Conservation (phyloP, 202 grass and related monocot species). For the Dendrocalamus latiflorus region DNA sequence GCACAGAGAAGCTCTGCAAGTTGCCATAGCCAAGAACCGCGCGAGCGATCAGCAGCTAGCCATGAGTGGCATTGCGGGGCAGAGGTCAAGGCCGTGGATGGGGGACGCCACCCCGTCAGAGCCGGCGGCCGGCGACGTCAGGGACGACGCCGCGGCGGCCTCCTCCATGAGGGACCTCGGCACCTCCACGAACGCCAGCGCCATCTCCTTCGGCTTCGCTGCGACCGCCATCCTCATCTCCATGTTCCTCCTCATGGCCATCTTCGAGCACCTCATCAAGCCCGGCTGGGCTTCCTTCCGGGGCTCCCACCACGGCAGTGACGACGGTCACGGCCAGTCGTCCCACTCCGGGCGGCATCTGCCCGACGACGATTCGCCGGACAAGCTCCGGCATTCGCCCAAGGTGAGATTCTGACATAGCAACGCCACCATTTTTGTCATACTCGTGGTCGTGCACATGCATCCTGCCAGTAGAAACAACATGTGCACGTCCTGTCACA, state of each 20-base stretch:
- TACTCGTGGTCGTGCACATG: constrained; percentile 7
- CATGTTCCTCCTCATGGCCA: constrained; percentile 98
- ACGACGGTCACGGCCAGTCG: not conserved
- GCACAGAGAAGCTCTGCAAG: not conserved
- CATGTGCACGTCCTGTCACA: not conserved
- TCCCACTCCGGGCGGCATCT: not conserved
- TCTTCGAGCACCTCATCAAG: constrained; percentile 98
- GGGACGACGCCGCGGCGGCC: constrained; percentile 42
- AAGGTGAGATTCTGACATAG: constrained; percentile 30
- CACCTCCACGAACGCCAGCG: constrained; percentile 63
- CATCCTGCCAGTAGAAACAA: not conserved
- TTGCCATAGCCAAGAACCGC: not conserved
- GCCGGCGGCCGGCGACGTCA: constrained; percentile 7
- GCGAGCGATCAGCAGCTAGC: not conserved
- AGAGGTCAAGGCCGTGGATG: constrained; percentile 57
- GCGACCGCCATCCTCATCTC: constrained; percentile 88
- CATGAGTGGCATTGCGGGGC: constrained; percentile 60
- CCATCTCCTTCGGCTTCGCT: constrained; percentile 96
- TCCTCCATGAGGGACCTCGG: constrained; percentile 61
- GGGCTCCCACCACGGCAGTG: not conserved
- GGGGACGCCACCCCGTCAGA: constrained; percentile 43
- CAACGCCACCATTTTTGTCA: not conserved
- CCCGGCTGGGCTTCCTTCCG: constrained; percentile 49
- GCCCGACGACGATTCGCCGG: constrained; percentile 1
- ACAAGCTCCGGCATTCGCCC: constrained; percentile 42